Percentiles rank a stretch among this genome's conserved stretches.
These are phyloP conservation scores for Filosporella fistucella DNA, from an alignment of 495 filamentous ascomycete genomes.

Conservation along the genomic window DNA sequence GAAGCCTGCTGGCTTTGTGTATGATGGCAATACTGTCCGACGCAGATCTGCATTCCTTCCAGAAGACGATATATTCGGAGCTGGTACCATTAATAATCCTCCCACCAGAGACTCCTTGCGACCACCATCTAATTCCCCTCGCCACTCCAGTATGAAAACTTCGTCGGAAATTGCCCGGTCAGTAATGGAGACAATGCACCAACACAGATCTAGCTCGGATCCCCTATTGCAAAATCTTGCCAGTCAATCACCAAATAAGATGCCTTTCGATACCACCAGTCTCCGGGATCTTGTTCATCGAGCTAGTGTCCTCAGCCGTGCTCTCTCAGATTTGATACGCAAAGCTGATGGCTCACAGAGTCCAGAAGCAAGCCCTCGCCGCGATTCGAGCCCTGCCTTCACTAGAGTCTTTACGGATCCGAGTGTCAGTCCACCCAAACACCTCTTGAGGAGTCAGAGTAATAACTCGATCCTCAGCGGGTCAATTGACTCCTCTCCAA, in stretches of 20 bases:
- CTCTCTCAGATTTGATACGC: slow-evolving; percentile 70
- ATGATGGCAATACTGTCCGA: slow-evolving; percentile 30
- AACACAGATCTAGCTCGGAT: slow-evolving; percentile 51
- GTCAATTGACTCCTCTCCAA: slow-evolving; percentile 46
- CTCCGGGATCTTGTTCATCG: slow-evolving; percentile 82
- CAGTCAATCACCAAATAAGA: slow-evolving; percentile 59
- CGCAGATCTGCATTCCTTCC: slow-evolving; percentile 55
- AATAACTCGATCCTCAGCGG: slow-evolving; percentile 43
- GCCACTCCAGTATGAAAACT: slow-evolving; percentile 25
- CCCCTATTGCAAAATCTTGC: slow-evolving; percentile 37
- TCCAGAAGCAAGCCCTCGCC: slow-evolving; percentile 46
- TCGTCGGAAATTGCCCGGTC: slow-evolving; percentile 60
- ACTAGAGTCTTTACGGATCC: slow-evolving; percentile 51
- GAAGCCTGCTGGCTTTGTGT: slow-evolving; percentile 31
- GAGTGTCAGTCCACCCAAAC: slow-evolving; percentile 36
- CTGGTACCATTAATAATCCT: slow-evolving; percentile 33
- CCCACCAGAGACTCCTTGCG: slow-evolving; percentile 15
- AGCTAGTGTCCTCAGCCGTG: slow-evolving; percentile 69
- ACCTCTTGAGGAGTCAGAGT: slow-evolving; percentile 44
- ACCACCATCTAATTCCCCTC: slow-evolving; percentile 19
- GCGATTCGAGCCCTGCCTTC: slow-evolving; percentile 56
- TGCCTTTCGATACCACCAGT: slow-evolving; percentile 88
- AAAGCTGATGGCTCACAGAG: slow-evolving; percentile 71
- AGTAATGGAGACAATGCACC: slow-evolving; percentile 80
- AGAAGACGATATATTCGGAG: slow-evolving; percentile 61